These are phyloP conservation scores for Flaveria brownii DNA, from an alignment of 129 eudicot genomes.

Conservation along the genomic window DNA sequence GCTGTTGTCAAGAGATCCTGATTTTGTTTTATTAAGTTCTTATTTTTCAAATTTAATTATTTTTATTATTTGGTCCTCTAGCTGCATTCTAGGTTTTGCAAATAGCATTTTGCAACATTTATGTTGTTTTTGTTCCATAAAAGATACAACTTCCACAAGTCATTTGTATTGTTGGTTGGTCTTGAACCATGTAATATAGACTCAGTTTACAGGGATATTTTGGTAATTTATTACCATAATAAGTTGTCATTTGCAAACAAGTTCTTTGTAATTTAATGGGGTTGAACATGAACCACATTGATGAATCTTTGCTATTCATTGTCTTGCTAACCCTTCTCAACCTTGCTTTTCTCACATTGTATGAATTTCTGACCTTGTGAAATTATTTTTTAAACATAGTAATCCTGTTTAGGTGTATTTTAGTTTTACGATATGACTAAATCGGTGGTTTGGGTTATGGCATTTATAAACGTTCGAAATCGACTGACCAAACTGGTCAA, in stretches of 20 bases:
- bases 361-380: neutral
- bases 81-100: conserved; percentile 40
- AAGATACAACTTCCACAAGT: conserved; percentile 23
- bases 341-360: neutral
- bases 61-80: conserved; percentile 10
- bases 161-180: conserved; percentile 28
- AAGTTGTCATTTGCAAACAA: conserved; percentile 19
- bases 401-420: too few species aligned
- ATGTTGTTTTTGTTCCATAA: conserved; percentile 20
- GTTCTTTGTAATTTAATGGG: neutral
- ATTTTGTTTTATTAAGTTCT: conserved; percentile 33
- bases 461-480: too few species aligned
- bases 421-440: too few species aligned
- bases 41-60: conserved; percentile 43
- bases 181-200: conserved; percentile 32
- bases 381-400: too few species aligned
- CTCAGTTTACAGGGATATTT: conserved; percentile 29
- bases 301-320: neutral
- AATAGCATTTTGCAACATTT: conserved; percentile 37
- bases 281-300: neutral
- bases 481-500: too few species aligned
- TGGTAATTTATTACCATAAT: conserved; percentile 8
- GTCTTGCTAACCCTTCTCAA: conserved; percentile 12
- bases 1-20: conserved; percentile 91
- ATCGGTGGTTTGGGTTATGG: too few species aligned